These are phyloP conservation scores for Schizopora paradoxa DNA, from an alignment of 1,284 basidiomycete genomes.

Conservation along the genomic window DNA sequence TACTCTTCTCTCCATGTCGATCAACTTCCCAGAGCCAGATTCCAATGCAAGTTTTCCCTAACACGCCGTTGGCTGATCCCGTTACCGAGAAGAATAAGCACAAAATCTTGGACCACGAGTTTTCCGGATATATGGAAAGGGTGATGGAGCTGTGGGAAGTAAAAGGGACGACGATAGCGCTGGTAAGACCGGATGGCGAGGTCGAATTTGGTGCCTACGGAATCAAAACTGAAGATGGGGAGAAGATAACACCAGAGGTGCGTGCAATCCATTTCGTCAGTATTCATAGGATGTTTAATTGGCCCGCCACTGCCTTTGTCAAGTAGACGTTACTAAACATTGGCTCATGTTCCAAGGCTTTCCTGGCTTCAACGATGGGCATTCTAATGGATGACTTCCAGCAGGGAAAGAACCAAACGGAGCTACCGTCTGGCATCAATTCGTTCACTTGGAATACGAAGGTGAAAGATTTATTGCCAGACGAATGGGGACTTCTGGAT, in stretches of 20 bases:
- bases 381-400: slow-evolving; percentile 37
- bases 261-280: slow-evolving; percentile 9
- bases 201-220: slow-evolving; percentile 25
- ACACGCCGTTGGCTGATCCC: too few species aligned
- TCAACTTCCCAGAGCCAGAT: too few species aligned
- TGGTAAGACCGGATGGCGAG: slow-evolving; percentile 17
- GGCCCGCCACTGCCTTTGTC: background rate
- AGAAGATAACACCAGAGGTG: slow-evolving; percentile 23
- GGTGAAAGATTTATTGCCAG: slow-evolving; percentile 32
- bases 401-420: slow-evolving; percentile 30
- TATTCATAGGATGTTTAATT: background rate
- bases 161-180: slow-evolving; percentile 20
- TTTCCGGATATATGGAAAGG: slow-evolving; percentile 1
- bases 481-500: slow-evolving; percentile 32
- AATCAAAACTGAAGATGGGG: slow-evolving; percentile 24
- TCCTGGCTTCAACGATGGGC: slow-evolving; percentile 34
- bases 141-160: slow-evolving; percentile 6
- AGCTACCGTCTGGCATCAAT: slow-evolving; percentile 29
- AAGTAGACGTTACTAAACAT: slow-evolving; percentile 35
- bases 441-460: slow-evolving; percentile 33
- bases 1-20: too few species aligned
- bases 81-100: too few species aligned
- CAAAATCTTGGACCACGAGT: background rate
- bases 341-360: slow-evolving; percentile 35
- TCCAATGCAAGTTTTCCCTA: too few species aligned